Evolutionary conservation across 2,329 filamentous ascomycete genomes (phyloP), one percentile per base, ranked within the genome.

Genomic region (Aquanectria penicillioides): DNA sequence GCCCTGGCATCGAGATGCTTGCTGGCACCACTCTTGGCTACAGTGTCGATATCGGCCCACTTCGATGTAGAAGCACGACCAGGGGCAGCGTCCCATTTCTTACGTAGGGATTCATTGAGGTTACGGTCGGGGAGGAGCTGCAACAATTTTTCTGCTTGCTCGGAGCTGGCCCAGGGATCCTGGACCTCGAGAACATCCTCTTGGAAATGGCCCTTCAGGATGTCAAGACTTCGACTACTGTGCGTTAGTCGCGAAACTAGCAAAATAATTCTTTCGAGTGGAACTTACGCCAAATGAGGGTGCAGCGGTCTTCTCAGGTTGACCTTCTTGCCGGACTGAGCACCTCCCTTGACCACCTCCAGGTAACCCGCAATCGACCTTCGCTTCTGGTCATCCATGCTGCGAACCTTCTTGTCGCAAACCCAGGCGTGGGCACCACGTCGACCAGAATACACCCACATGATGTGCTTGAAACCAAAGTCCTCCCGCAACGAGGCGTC

Each of bases 391-490:
- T 99, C 95, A 64, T 97, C 91, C 81, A 99, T 86, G 28, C 83
- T 83, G 56, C 95, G 86, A 1, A 94, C 95, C 56, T 89, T 89
- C 72, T 90, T 92, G 75, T 99, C 95, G 73, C 94, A 98, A 10
- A 99, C 91, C 95, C 95, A 99, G 6, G 95, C 95, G 87, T 99
- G 95, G 25, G 92, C 94, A 80, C 95, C 95, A 84, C 95, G 88
- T 76, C 95, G 90, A 67, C 95, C 95, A 0, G 95, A 99, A 77
- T 99, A 99, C 6, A 99, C 94, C 95, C 95, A 99, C 76, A 99
- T 84, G 71, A 99, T 94, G 77, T 99, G 94, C 73, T 91, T 89
- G 78, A 97, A 99, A 40, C 94, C 95, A 78, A 99, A 97, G 76
- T 99, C 95, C 17, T 98, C 93, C 49, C 93, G 85, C 67, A 99